A percentile compares a stretch with the other conserved stretches of the same genome.
Conservation (phyloP, 306 rosid genomes). For the Trifolium fragiferum region DNA sequence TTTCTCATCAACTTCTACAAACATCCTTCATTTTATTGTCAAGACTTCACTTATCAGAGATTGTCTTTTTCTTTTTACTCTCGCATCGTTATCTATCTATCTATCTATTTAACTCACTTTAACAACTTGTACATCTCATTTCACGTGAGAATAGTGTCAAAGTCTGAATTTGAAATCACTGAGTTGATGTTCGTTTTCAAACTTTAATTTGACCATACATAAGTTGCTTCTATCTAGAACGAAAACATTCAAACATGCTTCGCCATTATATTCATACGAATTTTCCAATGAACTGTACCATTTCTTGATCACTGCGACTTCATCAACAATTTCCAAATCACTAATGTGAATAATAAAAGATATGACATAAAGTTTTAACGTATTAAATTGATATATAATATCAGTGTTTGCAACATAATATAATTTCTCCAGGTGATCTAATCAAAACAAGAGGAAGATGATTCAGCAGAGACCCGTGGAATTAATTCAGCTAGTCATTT, state of each 20-base stretch:
- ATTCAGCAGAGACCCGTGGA: conserved; percentile 24
- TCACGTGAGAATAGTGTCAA: background rate
- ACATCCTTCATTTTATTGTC: background rate
- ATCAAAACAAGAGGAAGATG: background rate
- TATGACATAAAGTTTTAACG: conserved; percentile 17
- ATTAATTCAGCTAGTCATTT: conserved; percentile 29
- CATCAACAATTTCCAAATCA: background rate
- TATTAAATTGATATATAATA: conserved; percentile 21
- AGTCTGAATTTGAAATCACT: background rate
- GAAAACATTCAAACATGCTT: background rate
- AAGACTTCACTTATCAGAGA: background rate
- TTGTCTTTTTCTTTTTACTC: background rate
- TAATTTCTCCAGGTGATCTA: conserved; percentile 16
- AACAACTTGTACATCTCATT: background rate
- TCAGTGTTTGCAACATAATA: conserved; percentile 27
- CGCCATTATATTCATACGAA: background rate
- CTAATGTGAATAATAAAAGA: conserved; percentile 19
- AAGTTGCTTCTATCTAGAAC: background rate
- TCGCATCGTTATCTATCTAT: background rate
- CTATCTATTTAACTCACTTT: background rate
- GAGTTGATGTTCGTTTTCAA: background rate
- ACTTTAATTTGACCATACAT: background rate
- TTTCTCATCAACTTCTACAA: background rate
- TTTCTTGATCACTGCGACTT: background rate
- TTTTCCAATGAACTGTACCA: background rate